phyloP scores from a whole-genome alignment of 306 rosid species.

The Abrus pulchellus region DNA sequence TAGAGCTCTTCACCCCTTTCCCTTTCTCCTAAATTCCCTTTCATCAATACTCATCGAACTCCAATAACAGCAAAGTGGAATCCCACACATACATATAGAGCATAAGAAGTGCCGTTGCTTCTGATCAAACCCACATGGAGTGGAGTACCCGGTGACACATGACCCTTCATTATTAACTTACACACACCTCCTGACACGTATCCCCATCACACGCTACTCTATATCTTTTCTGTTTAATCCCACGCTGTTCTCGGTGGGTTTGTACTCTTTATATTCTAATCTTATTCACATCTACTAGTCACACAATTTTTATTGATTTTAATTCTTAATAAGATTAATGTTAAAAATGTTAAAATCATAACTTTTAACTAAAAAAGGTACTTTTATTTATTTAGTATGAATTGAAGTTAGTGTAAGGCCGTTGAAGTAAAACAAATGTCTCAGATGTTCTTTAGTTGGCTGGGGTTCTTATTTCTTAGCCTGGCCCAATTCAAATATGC shows the following conservation, averaged over 20 bases:
- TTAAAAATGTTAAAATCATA: no score
- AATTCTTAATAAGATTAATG: no score
- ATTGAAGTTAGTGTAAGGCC: no score
- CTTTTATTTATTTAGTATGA: no score
- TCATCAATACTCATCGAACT: no score
- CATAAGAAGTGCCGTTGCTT: no score
- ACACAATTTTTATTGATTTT: neutral
- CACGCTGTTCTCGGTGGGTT: no score
- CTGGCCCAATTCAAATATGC: neutral
- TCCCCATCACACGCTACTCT: no score
- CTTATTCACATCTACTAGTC: neutral
- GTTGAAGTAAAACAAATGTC: no score
- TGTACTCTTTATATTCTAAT: neutral
- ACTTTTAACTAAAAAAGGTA: no score
- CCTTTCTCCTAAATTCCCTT: conserved; percentile 41
- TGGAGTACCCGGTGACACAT: neutral
- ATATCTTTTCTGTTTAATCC: neutral
- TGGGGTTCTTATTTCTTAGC: neutral
- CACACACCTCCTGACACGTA: neutral
- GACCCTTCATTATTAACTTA: neutral
- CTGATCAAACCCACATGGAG: neutral
- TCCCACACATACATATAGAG: no score
- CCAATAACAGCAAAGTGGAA: no score
- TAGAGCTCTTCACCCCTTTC: conserved; percentile 50
- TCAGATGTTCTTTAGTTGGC: neutral